Percentiles rank a stretch among this genome's conserved stretches.
phyloP scores from a whole-genome alignment of 192 early-diverging fungal genomes.

The Jimgerdemannia flammicorona region DNA sequence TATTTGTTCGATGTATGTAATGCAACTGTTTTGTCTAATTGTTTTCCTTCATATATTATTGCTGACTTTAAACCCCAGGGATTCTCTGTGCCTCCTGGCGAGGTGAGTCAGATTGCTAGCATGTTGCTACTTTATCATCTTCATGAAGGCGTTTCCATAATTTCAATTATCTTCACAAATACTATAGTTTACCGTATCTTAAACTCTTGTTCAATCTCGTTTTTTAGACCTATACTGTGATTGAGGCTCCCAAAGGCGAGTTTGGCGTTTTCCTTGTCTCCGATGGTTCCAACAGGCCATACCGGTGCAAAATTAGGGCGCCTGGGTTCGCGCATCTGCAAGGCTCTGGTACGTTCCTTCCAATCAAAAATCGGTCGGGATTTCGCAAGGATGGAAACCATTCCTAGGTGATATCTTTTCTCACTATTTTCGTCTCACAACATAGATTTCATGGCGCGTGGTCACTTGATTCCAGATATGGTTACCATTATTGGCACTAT shows the following conservation, averaged over 20 bases:
- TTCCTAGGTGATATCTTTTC: background rate
- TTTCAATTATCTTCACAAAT: too few relatives aligned
- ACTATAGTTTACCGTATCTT: too few relatives aligned
- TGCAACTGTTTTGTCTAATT: too few relatives aligned
- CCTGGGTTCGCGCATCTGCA: conserved; percentile 95
- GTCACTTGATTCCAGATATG: conserved; percentile 92
- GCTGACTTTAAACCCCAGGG: conserved; percentile 37
- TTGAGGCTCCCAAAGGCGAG: conserved; percentile 99
- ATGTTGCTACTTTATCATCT: background rate
- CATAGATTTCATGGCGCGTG: conserved; percentile 81
- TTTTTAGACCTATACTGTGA: conserved; percentile 86
- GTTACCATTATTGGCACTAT: conserved; percentile 97
- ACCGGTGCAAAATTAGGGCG: conserved; percentile 96
- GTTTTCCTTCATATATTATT: background rate
- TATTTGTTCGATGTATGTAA: background rate
- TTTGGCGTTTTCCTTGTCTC: conserved; percentile 95
- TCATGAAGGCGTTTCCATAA: too few relatives aligned
- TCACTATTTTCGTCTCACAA: background rate
- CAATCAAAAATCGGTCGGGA: too few relatives aligned
- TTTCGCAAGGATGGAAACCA: too few relatives aligned
- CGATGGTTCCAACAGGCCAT: conserved; percentile 92
- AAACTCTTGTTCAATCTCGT: background rate
- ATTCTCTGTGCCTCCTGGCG: conserved; percentile 93
- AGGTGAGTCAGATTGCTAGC: background rate
- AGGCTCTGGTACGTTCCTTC: conserved; percentile 39